Evolutionary conservation across 108 stramenopile genomes (phyloP).

Genomic region (Cyclotella choctawhatcheeana): DNA sequence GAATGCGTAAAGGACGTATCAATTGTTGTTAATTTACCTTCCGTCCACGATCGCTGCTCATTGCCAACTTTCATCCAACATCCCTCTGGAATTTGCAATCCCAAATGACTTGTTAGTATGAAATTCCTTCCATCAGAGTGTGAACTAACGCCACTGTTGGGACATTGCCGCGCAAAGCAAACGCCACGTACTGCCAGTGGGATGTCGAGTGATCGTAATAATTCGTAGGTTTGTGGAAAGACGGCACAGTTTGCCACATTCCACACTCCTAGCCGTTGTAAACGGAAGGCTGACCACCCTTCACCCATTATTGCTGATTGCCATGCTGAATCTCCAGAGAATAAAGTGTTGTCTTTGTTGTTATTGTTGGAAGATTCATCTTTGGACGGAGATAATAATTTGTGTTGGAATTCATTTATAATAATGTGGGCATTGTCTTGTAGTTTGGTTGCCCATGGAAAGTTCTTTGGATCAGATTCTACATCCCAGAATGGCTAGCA

Average conservation of each 20-base stretch:
- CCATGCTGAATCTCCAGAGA: slow-evolving; percentile 79
- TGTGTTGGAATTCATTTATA: slow-evolving; percentile 75
- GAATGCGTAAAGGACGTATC: slow-evolving; percentile 94
- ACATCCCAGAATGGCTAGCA: slow-evolving; percentile 82
- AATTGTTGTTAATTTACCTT: slow-evolving; percentile 78
- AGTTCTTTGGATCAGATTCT: slow-evolving; percentile 46
- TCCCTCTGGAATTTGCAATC: slow-evolving; percentile 74
- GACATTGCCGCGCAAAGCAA: slow-evolving; percentile 91
- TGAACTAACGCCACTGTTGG: slow-evolving; percentile 83
- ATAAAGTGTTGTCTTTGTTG: slow-evolving; percentile 34
- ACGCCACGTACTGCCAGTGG: slow-evolving; percentile 94
- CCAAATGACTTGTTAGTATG: slow-evolving; percentile 92
- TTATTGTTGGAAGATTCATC: neutral
- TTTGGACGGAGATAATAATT: too few relatives aligned
- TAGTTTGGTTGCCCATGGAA: slow-evolving; percentile 86
- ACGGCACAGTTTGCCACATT: slow-evolving; percentile 82
- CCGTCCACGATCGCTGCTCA: slow-evolving; percentile 69
- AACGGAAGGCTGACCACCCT: slow-evolving; percentile 90
- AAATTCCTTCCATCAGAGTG: slow-evolving; percentile 95
- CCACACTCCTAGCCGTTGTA: slow-evolving; percentile 93
- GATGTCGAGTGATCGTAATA: slow-evolving; percentile 76
- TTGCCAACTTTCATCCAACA: slow-evolving; percentile 87
- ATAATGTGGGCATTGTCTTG: slow-evolving; percentile 81
- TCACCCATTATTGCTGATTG: slow-evolving; percentile 90
- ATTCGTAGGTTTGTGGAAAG: slow-evolving; percentile 86